Conservation (phyloP, 345 rosid species). For the Hevea brasiliensis region DNA sequence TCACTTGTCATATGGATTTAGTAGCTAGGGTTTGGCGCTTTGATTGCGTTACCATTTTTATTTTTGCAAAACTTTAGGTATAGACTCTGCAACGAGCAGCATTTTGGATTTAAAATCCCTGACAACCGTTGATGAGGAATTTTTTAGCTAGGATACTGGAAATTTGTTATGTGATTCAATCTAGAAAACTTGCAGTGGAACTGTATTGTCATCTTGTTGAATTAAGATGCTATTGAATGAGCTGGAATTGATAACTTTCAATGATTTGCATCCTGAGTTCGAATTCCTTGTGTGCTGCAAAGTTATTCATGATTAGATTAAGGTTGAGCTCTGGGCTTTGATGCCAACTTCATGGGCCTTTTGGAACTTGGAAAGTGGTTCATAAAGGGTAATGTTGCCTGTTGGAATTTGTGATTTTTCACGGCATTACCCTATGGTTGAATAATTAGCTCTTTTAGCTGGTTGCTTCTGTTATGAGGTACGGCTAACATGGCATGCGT, state of each 20-base stretch:
- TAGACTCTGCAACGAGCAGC: background rate
- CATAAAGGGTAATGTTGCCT: background rate
- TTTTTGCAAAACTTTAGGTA: background rate
- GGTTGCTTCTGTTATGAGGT: background rate
- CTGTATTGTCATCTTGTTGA: no score
- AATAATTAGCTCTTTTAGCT: background rate
- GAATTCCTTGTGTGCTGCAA: background rate
- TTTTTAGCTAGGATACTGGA: background rate
- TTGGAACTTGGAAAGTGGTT: no score
- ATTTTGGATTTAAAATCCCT: background rate
- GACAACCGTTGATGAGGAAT: background rate
- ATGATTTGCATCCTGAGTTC: background rate
- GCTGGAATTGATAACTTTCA: background rate
- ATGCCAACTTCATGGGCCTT: no score
- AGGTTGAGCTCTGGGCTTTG: no score
- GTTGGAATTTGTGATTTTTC: background rate
- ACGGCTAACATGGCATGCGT: background rate
- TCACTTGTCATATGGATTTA: background rate
- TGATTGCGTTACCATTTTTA: background rate
- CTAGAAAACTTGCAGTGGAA: background rate
- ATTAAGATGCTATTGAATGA: background rate
- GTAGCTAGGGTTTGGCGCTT: constrained; percentile 7
- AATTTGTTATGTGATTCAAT: background rate
- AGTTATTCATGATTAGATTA: background rate
- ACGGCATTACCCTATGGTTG: background rate